A percentile compares a stretch with the other conserved stretches of the same genome.
These are phyloP conservation scores for Candida vartiovaarae DNA, from an alignment of 805 yeast genomes.

Conservation along the genomic window DNA sequence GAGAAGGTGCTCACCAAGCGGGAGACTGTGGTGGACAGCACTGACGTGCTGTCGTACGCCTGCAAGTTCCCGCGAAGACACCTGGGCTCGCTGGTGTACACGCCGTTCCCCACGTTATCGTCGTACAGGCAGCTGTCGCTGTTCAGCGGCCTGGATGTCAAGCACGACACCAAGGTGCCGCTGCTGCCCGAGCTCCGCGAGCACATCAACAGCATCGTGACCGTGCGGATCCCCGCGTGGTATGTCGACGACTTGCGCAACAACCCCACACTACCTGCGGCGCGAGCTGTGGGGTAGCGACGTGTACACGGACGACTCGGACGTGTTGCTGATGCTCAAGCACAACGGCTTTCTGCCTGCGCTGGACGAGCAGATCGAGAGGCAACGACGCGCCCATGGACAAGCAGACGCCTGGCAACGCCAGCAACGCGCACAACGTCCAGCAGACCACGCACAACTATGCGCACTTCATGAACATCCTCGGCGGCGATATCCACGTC, in stretches of 20 bases:
- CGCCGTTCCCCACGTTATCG: conserved; percentile 44
- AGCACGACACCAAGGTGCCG: conserved; percentile 12
- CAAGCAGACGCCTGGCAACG: conserved; percentile 36
- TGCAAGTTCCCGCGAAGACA: conserved; percentile 36
- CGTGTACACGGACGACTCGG: conserved; percentile 90
- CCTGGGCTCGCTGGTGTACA: conserved; percentile 53
- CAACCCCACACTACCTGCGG: conserved; percentile 17
- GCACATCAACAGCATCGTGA: conserved; percentile 34
- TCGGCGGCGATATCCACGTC: conserved; percentile 28
- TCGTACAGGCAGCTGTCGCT: conserved; percentile 22
- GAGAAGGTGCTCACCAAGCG: not conserved
- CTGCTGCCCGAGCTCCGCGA: conserved; percentile 28
- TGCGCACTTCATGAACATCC: conserved; percentile 21
- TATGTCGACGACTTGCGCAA: conserved; percentile 20
- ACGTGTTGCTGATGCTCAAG: conserved; percentile 62
- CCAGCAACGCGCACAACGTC: conserved; percentile 25
- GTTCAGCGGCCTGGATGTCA: conserved; percentile 4
- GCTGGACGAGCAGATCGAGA: conserved; percentile 19
- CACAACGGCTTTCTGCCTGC: conserved; percentile 65
- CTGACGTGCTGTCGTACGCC: conserved; percentile 34
- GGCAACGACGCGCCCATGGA: conserved; percentile 10
- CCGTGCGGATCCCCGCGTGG: conserved; percentile 23
- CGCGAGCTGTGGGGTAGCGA: conserved; percentile 83
- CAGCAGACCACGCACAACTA: conserved; percentile 23
- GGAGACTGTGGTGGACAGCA: conserved; percentile 28